Base-by-base conservation (phyloP, 805 yeast species). In the Candida saitoana region DNA sequence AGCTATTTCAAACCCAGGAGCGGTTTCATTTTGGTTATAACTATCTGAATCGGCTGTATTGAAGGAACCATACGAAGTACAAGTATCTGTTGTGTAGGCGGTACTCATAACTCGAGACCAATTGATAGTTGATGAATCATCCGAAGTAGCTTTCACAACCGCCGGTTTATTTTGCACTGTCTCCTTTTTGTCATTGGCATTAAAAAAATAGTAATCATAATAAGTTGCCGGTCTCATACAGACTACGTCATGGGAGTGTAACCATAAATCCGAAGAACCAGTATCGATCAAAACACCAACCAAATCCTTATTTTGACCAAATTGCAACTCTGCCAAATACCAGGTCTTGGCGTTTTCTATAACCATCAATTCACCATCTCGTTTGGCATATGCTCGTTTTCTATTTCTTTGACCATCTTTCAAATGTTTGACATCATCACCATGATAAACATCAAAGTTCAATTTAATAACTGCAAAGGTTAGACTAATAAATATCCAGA, bases 61-160 rank as follows among this genome's bases (percentile, higher is more conserved):
- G 44, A 69, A 73, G 3, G 73, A 60, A 8, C 77, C 77, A 40
- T 57, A 67, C 12, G 39, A n/a, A 1, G 50, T 35, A 54, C 79
- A 73, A 5, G 41, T 30, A 20, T 40, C 29, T 9, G 29, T 25
- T 6, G 19, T 30, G 29, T 29, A n/a, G 7, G 11, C 38, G 25
- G 18, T 14, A 16, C 27, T 35, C 30, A 35, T 35, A 11, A 19
- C 24, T 17, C 7, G 5, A 18, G 22, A 33, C n/a, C 17, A 30
- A 15, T 30, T n/a, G 34, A 30, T 30, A 7, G 17, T 9, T 8
- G 6, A 30, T 7, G 9, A 7, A 22, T 22, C 6, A 11, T 6
- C 27, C 27, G 27, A 22, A 22, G 27, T 22, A 22, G 27, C 27
- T 22, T 22, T 22, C 11, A 11, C 27, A 22, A 22, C 27, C 11